Conservation (phyloP, 1,284 basidiomycete species). For the Puccinia horiana region DNA sequence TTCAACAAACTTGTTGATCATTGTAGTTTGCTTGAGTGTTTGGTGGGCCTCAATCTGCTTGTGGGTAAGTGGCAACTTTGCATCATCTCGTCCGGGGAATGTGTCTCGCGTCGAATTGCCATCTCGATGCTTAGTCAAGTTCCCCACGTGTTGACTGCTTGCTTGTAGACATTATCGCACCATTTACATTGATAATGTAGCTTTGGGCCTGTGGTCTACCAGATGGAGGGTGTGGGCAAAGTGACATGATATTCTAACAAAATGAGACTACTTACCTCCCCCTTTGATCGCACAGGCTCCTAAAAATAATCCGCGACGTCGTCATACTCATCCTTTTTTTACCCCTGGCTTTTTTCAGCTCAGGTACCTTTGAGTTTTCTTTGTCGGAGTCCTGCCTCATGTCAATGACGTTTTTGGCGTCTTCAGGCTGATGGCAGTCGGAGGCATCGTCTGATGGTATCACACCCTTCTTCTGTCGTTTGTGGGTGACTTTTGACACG, state of each 20-base stretch:
- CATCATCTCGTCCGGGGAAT: neutral
- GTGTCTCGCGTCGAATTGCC: neutral
- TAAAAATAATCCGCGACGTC: neutral
- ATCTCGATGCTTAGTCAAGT: conserved; percentile 1
- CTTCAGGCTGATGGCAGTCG: no score
- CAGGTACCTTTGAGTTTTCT: neutral
- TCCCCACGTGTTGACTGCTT: neutral
- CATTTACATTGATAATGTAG: neutral
- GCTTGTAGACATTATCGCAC: neutral
- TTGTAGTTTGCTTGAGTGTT: neutral
- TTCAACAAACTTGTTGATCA: neutral
- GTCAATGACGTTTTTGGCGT: neutral
- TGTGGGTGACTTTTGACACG: no score
- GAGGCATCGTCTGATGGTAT: no score
- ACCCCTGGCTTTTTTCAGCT: neutral
- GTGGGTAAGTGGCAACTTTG: neutral
- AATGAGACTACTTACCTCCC: neutral
- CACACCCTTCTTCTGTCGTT: no score
- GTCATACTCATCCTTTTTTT: neutral
- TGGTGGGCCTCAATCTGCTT: neutral
- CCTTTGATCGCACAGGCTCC: neutral
- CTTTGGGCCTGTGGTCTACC: neutral
- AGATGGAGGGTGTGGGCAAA: neutral
- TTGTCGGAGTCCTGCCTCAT: neutral
- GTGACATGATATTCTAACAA: neutral